Conservation (phyloP, 2,329 filamentous ascomycete species). For the Calonectria multiphialidica region DNA sequence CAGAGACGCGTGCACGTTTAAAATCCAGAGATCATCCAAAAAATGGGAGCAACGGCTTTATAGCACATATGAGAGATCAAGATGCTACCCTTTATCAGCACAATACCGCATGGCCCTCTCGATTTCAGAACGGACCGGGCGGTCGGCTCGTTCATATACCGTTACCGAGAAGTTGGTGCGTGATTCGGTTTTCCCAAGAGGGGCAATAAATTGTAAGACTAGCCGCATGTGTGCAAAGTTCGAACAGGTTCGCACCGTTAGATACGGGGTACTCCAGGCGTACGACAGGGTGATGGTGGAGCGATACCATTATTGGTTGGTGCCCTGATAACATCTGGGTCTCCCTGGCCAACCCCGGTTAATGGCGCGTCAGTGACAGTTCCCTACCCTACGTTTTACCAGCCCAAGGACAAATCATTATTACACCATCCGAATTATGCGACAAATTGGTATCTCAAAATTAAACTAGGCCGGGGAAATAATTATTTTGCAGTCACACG, state of each 20-base stretch:
- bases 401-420: neutral
- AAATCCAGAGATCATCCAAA: neutral
- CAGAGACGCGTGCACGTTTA: neutral
- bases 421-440: neutral
- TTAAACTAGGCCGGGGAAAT: neutral
- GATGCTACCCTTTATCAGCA: neutral
- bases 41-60: neutral
- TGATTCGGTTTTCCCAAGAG: neutral
- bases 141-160: neutral
- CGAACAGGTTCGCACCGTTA: neutral
- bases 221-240: neutral
- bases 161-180: neutral
- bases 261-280: neutral
- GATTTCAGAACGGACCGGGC: neutral
- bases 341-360: neutral
- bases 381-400: neutral
- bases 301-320: neutral
- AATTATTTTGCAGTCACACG: neutral
- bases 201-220: conserved; percentile 7
- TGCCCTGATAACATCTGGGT: neutral
- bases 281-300: neutral
- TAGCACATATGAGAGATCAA: neutral
- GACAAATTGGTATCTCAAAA: neutral
- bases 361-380: neutral
- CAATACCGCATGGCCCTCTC: neutral